Conservation (phyloP, 768 basidiomycete species). For the Suillus weaverae region DNA sequence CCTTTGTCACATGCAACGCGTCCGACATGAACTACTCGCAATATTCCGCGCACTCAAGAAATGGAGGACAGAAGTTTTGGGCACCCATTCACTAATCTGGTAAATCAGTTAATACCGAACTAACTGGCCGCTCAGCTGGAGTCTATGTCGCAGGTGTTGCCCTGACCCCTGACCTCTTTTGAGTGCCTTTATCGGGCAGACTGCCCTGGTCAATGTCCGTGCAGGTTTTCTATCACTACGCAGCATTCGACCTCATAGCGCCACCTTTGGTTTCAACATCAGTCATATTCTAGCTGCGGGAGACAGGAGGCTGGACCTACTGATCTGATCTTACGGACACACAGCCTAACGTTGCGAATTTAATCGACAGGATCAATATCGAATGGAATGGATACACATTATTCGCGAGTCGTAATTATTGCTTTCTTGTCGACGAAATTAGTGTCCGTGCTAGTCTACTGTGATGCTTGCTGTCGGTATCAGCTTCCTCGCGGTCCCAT, state of each 20-base stretch:
- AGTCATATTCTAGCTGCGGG: too few relatives aligned
- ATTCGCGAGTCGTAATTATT: too few relatives aligned
- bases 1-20: not conserved
- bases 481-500: slow-evolving; percentile 14
- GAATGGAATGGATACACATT: too few relatives aligned
- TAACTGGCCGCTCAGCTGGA: not conserved
- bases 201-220: not conserved
- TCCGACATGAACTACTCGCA: not conserved
- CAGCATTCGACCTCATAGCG: too few relatives aligned
- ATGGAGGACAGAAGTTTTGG: too few relatives aligned
- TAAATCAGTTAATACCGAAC: not conserved
- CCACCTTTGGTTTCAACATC: too few relatives aligned
- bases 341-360: too few relatives aligned
- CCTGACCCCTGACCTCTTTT: not conserved
- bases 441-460: not conserved
- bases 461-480: slow-evolving; percentile 12
- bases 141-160: not conserved
- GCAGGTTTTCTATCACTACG: not conserved
- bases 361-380: too few relatives aligned
- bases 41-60: too few relatives aligned
- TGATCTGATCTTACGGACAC: too few relatives aligned
- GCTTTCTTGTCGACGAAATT: not conserved
- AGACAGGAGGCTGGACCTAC: too few relatives aligned
- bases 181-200: not conserved
- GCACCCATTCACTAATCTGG: too few relatives aligned